phyloP scores from a whole-genome alignment of 257 asterid genomes.

The Nicotiana benthamiana region DNA sequence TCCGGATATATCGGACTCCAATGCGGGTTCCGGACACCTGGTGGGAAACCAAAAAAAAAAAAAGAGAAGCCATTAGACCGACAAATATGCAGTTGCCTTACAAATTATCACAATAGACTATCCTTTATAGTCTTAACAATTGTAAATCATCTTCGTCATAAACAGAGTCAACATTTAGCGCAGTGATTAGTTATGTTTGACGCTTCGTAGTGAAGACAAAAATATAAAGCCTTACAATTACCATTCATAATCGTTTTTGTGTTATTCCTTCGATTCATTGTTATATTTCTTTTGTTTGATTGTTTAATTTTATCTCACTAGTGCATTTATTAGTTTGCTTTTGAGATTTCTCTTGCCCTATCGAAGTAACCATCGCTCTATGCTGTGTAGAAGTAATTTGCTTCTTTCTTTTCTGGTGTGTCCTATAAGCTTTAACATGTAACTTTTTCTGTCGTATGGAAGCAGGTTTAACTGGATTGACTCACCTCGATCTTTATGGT shows the following conservation, averaged over 20 bases:
- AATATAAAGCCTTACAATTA: neutral
- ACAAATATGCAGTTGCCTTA: neutral
- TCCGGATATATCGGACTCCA: no score
- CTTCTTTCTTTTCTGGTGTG: neutral
- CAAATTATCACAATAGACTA: neutral
- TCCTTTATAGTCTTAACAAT: neutral
- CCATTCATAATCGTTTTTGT: neutral
- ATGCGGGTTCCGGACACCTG: no score
- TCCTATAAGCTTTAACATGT: neutral
- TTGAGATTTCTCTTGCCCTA: neutral
- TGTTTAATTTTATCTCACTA: no score
- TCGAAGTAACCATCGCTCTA: neutral
- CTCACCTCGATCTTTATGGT: conserved; percentile 15
- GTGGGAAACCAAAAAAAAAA: no score
- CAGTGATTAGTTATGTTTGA: neutral
- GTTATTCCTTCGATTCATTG: neutral
- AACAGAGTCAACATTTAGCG: neutral
- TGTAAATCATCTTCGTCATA: neutral
- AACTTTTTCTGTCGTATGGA: neutral
- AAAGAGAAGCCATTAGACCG: neutral
- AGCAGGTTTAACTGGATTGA: conserved; percentile 13
- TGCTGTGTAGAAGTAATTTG: neutral
- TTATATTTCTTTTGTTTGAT: neutral
- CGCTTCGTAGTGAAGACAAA: neutral
- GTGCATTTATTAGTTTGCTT: neutral